Base-by-base conservation (phyloP, 2,329 filamentous ascomycete species). In the Cladosporium sp. region DNA sequence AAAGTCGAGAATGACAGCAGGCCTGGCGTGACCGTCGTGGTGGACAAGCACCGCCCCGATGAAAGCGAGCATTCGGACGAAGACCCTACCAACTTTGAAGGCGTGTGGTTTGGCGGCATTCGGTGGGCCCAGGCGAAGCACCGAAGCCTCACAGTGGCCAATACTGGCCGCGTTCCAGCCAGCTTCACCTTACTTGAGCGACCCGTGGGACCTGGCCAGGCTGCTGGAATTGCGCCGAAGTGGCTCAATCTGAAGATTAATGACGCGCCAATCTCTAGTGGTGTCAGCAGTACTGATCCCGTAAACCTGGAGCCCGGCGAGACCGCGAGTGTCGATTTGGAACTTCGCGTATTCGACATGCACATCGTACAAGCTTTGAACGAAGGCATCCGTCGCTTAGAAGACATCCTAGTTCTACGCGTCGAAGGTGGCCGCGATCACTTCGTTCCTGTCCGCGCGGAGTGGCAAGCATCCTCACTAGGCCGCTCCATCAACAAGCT, bases 1-100 rank as follows among this genome's bases (percentile, higher is more conserved):
- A 88, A 91, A 49, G 89, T 88, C 1, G 93, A 97, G 71, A 97
- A 97, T 62, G 93, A 97, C 74, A 85, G 88, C 0, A 82, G 93
- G 0, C 94, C 94, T 0, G 85, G 83, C 2, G 82, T 74, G 14
- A 74, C 73, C 7, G 80, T 97, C 34, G 87, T 97, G 1, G 84
- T 95, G 0, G 93, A 97, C 64, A 74, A 72, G 51, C 73, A 78
- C 45, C 64, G 63, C 14, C 57, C 64, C 11, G 63, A 70, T 52
- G 73, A 65, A n/a, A 75, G 73, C 19, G 74, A 76, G 25, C 70
- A 70, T 15, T 73, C 77, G 30, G 73, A 79, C 19, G 75, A 76
- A 59, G 64, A 72, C 43, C 62, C 68, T 8, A 61, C 67, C 1
- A 67, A 73, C 73, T 67, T 73, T 64, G 78, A 87, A 66, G 84